Evolutionary conservation across 208 protist species (phyloP).

Genomic region (Leishmania turanica): DNA sequence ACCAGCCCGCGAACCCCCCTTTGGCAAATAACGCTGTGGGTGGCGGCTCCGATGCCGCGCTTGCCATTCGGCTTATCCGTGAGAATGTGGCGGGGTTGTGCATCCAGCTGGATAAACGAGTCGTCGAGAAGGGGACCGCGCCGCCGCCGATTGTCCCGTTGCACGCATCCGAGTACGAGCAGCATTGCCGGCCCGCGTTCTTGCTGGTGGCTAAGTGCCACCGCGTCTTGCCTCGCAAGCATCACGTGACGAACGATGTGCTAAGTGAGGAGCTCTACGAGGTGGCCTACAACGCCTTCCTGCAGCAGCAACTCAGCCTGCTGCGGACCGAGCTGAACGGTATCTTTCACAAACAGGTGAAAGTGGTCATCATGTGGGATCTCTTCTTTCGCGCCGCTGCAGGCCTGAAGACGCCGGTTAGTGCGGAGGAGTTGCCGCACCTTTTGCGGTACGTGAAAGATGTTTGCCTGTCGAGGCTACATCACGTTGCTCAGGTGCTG

Average conservation of each 20-base stretch:
- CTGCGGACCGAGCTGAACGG: constrained; percentile 40
- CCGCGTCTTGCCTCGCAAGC: constrained; percentile 24
- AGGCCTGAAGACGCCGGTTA: constrained; percentile 11
- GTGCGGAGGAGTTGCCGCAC: constrained; percentile 40
- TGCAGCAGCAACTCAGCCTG: constrained; percentile 47
- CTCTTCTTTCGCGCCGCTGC: constrained; percentile 47
- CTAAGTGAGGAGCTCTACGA: constrained; percentile 64
- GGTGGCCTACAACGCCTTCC: constrained; percentile 54
- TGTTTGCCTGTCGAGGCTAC: constrained; percentile 54
- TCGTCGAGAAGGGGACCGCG: constrained; percentile 38
- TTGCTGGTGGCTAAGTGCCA: constrained; percentile 55
- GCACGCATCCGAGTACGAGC: constrained; percentile 56
- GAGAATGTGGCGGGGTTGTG: constrained; percentile 71
- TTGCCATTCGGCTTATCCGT: constrained; percentile 44
- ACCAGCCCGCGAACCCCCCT: constrained; percentile 11
- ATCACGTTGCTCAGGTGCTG: constrained; percentile 49
- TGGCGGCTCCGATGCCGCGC: background rate
- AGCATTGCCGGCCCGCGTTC: constrained; percentile 56
- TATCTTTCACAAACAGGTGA: constrained; percentile 48
- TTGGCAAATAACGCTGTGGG: constrained; percentile 3
- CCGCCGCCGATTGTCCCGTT: constrained; percentile 47
- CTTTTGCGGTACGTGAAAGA: constrained; percentile 47
- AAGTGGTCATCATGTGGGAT: constrained; percentile 71
- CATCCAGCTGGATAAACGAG: constrained; percentile 58
- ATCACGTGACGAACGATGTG: constrained; percentile 13